Evolutionary conservation across 306 rosid species (phyloP), one percentile per base, ranked within the genome.

Genomic region (Urtica urens): DNA sequence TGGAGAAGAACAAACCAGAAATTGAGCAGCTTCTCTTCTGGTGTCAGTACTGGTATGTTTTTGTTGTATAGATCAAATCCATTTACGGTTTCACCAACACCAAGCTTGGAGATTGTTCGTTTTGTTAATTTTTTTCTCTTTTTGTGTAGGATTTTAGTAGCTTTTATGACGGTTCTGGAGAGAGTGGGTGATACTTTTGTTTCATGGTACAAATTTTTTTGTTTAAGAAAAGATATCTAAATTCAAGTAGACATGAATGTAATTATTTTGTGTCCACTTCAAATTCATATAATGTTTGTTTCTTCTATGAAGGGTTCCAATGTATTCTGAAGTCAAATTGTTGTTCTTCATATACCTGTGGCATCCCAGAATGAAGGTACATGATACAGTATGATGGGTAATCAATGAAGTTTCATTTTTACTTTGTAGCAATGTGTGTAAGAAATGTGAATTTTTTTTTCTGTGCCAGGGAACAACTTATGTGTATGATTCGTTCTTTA

Each of bases 261-360:
- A n/a, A n/a, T n/a, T n/a, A 57, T 26, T 1, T 13, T 40, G 19
- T 27, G 19, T 15, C 49, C 20, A 7, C 44, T 29, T 30, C 19
- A 15, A 50, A 16, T 35, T 7, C 15, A 4, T 40, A 41, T 34
- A 40, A 48, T 49, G 3, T 13, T 24, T 48, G 51, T 77, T 57
- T 5, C 26, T 45, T 9, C 23, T 14, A 51, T 65, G 71, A 64
- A 87, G 96, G 96, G 83, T 87, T 60, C 96, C 96, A 7, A 83
- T 87, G 96, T 87, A 87, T 59, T 78, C 93, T 46, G 96, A 87
- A 78, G 83, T 83, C 65, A 87, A 87, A 77, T 56, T 87, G 88
- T 80, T 82, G 23, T 87, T 87, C 78, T 71, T 75, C 35, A 72
- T 87, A 69, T 87, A 87, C 57, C 78, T 87, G 27, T 87, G 96